These are phyloP conservation scores for Limnanthes douglasii DNA, from an alignment of 345 rosid species.

Conservation along the genomic window DNA sequence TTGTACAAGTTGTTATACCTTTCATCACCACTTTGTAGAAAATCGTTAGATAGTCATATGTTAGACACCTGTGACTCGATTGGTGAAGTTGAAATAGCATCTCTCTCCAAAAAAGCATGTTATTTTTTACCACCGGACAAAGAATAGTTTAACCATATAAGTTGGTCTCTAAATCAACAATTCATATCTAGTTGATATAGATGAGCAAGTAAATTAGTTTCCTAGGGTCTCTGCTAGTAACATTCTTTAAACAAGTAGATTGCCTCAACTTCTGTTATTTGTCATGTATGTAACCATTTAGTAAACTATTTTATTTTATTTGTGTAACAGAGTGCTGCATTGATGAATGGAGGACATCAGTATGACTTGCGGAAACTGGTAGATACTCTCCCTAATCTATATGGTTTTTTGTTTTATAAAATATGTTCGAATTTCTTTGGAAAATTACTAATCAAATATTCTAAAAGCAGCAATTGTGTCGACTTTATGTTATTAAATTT, in stretches of 20 bases:
- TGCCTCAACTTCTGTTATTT: too few species aligned
- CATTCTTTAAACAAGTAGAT: too few species aligned
- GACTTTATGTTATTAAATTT: too few species aligned
- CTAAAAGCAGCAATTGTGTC: too few species aligned
- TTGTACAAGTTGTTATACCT: too few species aligned
- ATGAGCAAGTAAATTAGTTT: too few species aligned
- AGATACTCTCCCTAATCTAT: neutral
- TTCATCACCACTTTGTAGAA: neutral
- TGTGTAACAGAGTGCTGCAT: conserved; percentile 9
- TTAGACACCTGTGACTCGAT: neutral
- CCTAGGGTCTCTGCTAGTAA: too few species aligned
- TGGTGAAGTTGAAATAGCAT: neutral
- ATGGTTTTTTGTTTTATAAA: neutral
- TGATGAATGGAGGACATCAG: conserved; percentile 25
- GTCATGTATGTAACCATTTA: neutral
- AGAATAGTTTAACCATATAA: too few species aligned
- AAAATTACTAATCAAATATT: too few species aligned
- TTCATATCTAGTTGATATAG: too few species aligned
- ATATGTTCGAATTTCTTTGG: neutral
- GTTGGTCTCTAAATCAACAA: too few species aligned
- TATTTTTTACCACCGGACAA: too few species aligned
- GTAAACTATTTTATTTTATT: neutral
- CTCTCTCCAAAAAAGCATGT: neutral
- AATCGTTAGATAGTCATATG: neutral
- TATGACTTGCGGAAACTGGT: conserved; percentile 48